Conservation (phyloP, 306 rosid species). For the Pyrus betulifolia region DNA sequence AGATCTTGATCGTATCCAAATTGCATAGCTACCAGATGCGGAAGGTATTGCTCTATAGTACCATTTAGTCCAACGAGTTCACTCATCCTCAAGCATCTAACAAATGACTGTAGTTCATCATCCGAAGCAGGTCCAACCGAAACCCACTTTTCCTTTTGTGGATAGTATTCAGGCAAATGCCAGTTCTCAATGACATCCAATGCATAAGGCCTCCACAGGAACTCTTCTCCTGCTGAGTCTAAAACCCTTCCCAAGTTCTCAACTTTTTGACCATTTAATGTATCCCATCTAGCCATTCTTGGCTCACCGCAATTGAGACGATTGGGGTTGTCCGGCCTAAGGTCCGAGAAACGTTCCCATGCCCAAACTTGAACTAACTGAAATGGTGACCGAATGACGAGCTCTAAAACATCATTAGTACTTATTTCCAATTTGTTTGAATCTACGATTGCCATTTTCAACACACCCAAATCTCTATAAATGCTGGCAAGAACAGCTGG, state of each 20-base stretch:
- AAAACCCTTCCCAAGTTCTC: conserved; percentile 23
- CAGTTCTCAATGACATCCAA: neutral
- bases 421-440: neutral
- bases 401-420: neutral
- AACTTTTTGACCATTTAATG: conserved; percentile 6
- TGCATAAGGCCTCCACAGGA: conserved; percentile 45
- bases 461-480: conserved; percentile 36
- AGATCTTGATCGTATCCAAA: conserved; percentile 58
- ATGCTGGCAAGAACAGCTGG: conserved; percentile 46
- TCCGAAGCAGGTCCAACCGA: conserved; percentile 13
- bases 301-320: conserved; percentile 1
- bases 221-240: conserved; percentile 22
- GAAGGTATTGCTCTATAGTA: conserved; percentile 31
- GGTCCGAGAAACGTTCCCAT: conserved; percentile 43
- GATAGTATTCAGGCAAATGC: conserved; percentile 17
- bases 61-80: conserved; percentile 35
- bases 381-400: conserved; percentile 33
- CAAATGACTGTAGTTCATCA: conserved; percentile 11
- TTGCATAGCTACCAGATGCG: conserved; percentile 52
- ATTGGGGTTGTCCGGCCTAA: conserved; percentile 28
- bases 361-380: conserved; percentile 55
- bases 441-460: conserved; percentile 20
- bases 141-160: conserved; percentile 22
- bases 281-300: conserved; percentile 30
- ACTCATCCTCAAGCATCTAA: conserved; percentile 30